Conservation (phyloP, 2,329 filamentous ascomycete genomes). For the Microdochium nivale region DNA sequence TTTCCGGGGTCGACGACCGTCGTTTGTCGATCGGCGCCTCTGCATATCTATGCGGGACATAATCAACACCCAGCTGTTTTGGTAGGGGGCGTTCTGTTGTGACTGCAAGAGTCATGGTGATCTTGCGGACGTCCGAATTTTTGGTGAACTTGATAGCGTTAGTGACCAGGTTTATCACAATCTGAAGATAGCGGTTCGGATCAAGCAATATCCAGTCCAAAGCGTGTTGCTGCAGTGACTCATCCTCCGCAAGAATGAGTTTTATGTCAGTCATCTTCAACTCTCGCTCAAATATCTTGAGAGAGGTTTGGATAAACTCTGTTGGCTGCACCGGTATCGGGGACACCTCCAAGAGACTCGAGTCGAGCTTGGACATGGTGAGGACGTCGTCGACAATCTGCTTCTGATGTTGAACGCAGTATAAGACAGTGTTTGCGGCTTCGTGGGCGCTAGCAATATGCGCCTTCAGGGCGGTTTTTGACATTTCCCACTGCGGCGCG, state of each 20-base stretch:
- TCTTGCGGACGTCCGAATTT: constrained; percentile 47
- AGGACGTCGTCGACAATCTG: constrained; percentile 69
- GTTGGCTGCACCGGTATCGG: constrained; percentile 62
- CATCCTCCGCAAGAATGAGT: constrained; percentile 54
- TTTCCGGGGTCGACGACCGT: constrained; percentile 1
- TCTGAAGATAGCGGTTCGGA: constrained; percentile 66
- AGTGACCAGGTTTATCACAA: constrained; percentile 71
- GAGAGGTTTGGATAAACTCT: constrained; percentile 53
- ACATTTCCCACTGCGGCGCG: not conserved
- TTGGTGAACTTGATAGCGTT: constrained; percentile 80
- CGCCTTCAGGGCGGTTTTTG: constrained; percentile 14
- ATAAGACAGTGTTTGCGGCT: constrained; percentile 67
- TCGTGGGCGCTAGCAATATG: constrained; percentile 56
- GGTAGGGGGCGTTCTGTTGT: constrained; percentile 28
- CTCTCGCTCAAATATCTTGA: constrained; percentile 75
- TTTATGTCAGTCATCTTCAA: constrained; percentile 60
- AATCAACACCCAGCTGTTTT: constrained; percentile 42
- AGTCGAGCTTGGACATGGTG: constrained; percentile 68
- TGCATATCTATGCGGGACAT: constrained; percentile 46
- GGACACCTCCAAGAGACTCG: constrained; percentile 63
- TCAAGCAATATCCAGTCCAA: constrained; percentile 63
- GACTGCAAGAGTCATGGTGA: constrained; percentile 38
- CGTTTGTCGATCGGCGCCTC: constrained; percentile 22
- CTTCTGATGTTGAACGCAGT: constrained; percentile 75
- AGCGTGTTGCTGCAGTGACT: constrained; percentile 46